Base-by-base conservation (phyloP, 306 rosid species). In the Castanopsis chinensis region DNA sequence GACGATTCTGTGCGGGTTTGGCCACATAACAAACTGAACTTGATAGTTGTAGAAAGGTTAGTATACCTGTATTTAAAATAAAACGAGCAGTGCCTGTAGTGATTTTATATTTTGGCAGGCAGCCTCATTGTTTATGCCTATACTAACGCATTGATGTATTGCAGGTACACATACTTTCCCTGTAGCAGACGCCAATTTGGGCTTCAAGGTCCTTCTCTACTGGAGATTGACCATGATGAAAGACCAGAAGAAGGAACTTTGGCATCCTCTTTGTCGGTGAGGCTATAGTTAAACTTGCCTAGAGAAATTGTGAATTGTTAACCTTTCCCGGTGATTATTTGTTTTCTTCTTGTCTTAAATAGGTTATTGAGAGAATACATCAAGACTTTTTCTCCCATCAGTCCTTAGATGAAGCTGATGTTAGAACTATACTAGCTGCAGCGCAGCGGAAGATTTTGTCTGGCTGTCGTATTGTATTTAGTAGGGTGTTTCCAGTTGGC, bases 1-100 rank as follows among this genome's bases (percentile, higher is more conserved):
- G 99, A 96, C 82, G 99, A 96, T 88, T 93, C 99, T 83, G 95
- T 93, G 78, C 89, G 95, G 93, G 99, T 96, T 76, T 96, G 99
- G 99, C 99, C 98, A 1, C 99, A 96, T 89, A 90, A 96, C 87
- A 96, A 93, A 88, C 80, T 91, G 85, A 96, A 96, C 93, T 84
- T 96, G 90, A 96, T 96, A 71, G 96, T 90, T 83, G 99, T 96
- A 79, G 99, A 96, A 86, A 92, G 99, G 99, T 90, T 74, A 77
- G 86, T 67, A 32, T 73, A 70, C 76, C 79, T 70, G 49, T 54
- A 57, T 41, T 76, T 28, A 75, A 61, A 37, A 79, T 43, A 74
- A 70, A 71, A 32, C 23, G 33, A 51, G 53, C 25, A 28, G 3
- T 33, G 69, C 69, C 81, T 70, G 17, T 14, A 18, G 35, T 28